Percentiles rank a stretch among this genome's conserved stretches.
Evolutionary conservation across 176 grass and related monocot species (phyloP).

Genomic region (Paspalum vaginatum): DNA sequence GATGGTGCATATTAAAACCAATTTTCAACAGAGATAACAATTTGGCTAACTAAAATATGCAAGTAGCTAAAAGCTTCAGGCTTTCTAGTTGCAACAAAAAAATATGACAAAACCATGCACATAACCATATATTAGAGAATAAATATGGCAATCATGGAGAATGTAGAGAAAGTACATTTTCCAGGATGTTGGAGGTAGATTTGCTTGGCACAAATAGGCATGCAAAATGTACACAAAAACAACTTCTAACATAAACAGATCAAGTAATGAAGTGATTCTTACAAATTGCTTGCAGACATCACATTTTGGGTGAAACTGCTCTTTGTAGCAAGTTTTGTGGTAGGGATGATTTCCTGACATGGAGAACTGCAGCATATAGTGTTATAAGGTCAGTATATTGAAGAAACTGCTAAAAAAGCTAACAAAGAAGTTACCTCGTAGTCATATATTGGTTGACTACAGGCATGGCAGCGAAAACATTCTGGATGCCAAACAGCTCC

Average conservation of each 20-base stretch:
- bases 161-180: not conserved
- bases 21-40: conserved; percentile 16
- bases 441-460: conserved; percentile 83
- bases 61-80: conserved; percentile 20
- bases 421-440: conserved; percentile 62
- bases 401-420: conserved; percentile 27
- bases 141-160: conserved; percentile 27
- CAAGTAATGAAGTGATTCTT: conserved; percentile 44
- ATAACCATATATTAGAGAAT: conserved; percentile 18
- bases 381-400: conserved; percentile 26
- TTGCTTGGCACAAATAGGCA: not conserved
- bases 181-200: conserved; percentile 1
- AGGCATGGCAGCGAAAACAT: conserved; percentile 90
- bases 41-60: conserved; percentile 1
- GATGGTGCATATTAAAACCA: conserved; percentile 10
- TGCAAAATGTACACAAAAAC: conserved; percentile 20
- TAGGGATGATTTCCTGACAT: conserved; percentile 83
- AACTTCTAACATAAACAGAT: conserved; percentile 7
- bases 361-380: conserved; percentile 67
- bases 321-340: conserved; percentile 89
- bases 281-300: conserved; percentile 98
- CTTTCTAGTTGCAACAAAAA: not conserved
- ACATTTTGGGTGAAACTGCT: conserved; percentile 93
- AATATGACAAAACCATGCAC: not conserved
- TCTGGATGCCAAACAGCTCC: conserved; percentile 91